Percentiles rank a stretch among this genome's conserved stretches.
These are phyloP conservation scores for Naganishia kalamii DNA, from an alignment of 768 basidiomycete species.

Conservation along the genomic window DNA sequence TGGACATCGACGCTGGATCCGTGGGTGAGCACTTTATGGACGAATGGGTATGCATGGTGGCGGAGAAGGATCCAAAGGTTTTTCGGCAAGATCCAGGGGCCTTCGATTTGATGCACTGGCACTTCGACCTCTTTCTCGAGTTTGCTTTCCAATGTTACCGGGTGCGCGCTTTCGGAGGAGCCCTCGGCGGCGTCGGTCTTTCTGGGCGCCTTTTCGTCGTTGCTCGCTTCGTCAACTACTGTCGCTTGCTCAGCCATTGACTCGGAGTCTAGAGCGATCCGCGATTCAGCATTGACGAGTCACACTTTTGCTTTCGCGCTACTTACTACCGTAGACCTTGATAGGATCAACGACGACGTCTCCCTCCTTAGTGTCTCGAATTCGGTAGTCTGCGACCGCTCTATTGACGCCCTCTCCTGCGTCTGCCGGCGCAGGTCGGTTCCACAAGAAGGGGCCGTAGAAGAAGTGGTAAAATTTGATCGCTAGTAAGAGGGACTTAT, in stretches of 20 bases:
- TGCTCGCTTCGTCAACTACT: neutral
- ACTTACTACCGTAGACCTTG: neutral
- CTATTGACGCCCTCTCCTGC: slow-evolving; percentile 29
- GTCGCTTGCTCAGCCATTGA: neutral
- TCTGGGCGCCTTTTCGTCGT: neutral
- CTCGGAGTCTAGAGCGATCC: neutral
- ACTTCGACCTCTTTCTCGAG: slow-evolving; percentile 14
- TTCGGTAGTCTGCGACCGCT: slow-evolving; percentile 46
- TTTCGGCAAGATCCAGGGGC: slow-evolving; percentile 43
- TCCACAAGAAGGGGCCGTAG: slow-evolving; percentile 49
- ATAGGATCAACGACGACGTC: neutral
- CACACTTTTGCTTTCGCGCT: too few species aligned
- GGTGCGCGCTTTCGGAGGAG: neutral
- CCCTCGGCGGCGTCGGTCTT: neutral
- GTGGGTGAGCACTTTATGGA: slow-evolving; percentile 25
- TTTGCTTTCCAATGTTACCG: slow-evolving; percentile 1
- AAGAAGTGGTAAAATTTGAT: slow-evolving; percentile 49
- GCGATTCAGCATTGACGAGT: too few species aligned
- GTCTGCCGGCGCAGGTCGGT: slow-evolving; percentile 43
- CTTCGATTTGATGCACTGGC: slow-evolving; percentile 35
- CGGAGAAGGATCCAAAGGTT: slow-evolving; percentile 47
- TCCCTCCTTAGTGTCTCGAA: slow-evolving; percentile 12
- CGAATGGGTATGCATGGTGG: slow-evolving; percentile 32
- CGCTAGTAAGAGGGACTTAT: neutral
- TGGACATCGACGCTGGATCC: slow-evolving; percentile 42